A percentile compares a stretch with the other conserved stretches of the same genome.
These are phyloP conservation scores for Debaryomycetaceae sp. DNA, from an alignment of 1,139 yeast genomes.

Conservation along the genomic window DNA sequence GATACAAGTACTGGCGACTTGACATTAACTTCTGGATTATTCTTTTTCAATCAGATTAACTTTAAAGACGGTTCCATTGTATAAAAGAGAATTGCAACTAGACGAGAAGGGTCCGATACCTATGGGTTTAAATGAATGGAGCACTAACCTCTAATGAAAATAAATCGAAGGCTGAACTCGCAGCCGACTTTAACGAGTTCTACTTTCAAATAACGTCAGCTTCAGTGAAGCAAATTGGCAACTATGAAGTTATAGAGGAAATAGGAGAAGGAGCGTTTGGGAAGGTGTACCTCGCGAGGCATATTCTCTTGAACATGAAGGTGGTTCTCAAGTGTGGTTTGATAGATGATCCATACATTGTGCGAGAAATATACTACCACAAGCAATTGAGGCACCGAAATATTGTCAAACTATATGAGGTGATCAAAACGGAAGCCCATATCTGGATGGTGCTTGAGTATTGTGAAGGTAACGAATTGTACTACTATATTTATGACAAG, in stretches of 20 bases:
- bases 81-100: not conserved
- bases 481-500: conserved; percentile 62
- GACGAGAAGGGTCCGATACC: not conserved
- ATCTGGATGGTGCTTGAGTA: conserved; percentile 90
- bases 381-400: conserved; percentile 80
- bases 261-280: conserved; percentile 94
- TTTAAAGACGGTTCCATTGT: too few relatives aligned
- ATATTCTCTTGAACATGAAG: conserved; percentile 64
- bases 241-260: conserved; percentile 64
- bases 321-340: conserved; percentile 86
- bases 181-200: conserved; percentile 63
- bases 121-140: conserved; percentile 14
- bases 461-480: conserved; percentile 86
- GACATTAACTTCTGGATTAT: too few relatives aligned
- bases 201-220: conserved; percentile 53
- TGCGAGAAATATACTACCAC: conserved; percentile 87
- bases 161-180: conserved; percentile 43
- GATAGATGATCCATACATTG: conserved; percentile 84
- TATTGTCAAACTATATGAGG: conserved; percentile 82
- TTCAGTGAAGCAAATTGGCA: conserved; percentile 65
- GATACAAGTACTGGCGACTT: too few relatives aligned
- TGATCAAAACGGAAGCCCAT: conserved; percentile 71
- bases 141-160: conserved; percentile 22
- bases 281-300: conserved; percentile 81
- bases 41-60: too few relatives aligned